phyloP scores from a whole-genome alignment of 208 protist species.

The Crithidia fasciculata region DNA sequence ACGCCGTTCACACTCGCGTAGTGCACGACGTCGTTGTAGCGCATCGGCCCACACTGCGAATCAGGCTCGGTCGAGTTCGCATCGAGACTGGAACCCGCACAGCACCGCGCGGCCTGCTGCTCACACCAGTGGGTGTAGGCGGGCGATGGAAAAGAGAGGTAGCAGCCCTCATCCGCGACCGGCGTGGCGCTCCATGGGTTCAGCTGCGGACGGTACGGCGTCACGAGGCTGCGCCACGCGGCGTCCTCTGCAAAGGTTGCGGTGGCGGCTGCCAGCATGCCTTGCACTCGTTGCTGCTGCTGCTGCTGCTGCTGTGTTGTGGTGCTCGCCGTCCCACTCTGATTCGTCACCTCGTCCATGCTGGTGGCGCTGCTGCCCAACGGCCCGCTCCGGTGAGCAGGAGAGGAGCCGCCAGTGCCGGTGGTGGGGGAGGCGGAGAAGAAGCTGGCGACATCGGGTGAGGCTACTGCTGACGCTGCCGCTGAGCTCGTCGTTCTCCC shows the following conservation, averaged over 20 bases:
- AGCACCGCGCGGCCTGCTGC: constrained; percentile 32
- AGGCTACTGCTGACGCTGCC: background rate
- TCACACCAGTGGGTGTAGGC: constrained; percentile 39
- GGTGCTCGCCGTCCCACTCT: background rate
- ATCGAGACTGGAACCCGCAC: constrained; percentile 4
- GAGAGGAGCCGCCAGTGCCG: background rate
- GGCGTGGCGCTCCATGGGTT: constrained; percentile 44
- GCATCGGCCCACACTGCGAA: constrained; percentile 33
- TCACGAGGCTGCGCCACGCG: constrained; percentile 21
- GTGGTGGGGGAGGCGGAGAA: background rate
- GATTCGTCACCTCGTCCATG: background rate
- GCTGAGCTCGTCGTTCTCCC: background rate
- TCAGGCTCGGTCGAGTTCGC: constrained; percentile 1
- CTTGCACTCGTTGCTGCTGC: constrained; percentile 13
- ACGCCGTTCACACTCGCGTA: constrained; percentile 19
- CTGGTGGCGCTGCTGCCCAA: background rate
- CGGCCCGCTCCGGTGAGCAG: background rate
- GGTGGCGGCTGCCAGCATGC: constrained; percentile 24
- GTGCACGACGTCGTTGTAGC: constrained; percentile 30
- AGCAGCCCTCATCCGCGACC: constrained; percentile 66
- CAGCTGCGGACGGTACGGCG: constrained; percentile 18
- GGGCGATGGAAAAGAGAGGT: constrained; percentile 57
- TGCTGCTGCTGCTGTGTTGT: background rate
- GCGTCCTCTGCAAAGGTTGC: constrained; percentile 31
- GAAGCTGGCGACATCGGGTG: constrained; percentile 3